Conservation (phyloP, 441 rosid genomes). For the Gossypium lobatum region DNA sequence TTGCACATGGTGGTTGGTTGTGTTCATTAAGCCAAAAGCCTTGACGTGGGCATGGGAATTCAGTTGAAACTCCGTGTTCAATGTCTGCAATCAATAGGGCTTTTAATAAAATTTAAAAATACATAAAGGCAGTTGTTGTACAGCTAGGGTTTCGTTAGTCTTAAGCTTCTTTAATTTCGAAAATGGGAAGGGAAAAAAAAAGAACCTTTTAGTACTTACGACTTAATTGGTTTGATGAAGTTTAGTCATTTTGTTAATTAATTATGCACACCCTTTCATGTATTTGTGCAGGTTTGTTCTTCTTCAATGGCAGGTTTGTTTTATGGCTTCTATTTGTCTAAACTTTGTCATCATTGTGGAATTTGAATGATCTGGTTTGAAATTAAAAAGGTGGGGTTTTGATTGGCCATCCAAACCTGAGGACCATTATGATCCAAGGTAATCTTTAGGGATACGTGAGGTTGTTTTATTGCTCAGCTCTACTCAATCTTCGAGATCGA, state of each 20-base stretch:
- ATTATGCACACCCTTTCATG: not conserved
- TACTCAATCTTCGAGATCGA: conserved; percentile 17
- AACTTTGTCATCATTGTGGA: conserved; percentile 1
- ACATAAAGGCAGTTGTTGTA: not conserved
- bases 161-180: not conserved
- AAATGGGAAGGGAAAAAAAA: not conserved
- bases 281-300: conserved; percentile 5
- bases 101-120: not conserved
- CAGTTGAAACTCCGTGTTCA: not conserved
- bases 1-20: conserved; percentile 12
- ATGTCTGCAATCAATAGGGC: not conserved
- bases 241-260: not conserved
- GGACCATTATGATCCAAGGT: conserved; percentile 29
- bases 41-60: not conserved
- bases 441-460: conserved; percentile 16
- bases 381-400: conserved; percentile 16
- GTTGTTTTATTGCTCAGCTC: conserved; percentile 17
- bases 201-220: not conserved
- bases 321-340: not conserved
- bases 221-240: not conserved
- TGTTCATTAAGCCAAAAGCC: conserved; percentile 8
- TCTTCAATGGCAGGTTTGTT: not conserved
- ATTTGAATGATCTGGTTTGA: conserved; percentile 28
- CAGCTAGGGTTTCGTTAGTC: not conserved
- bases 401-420: conserved; percentile 15